Evolutionary conservation across 345 rosid species (phyloP).

Genomic region (Gynandropsis gynandra): DNA sequence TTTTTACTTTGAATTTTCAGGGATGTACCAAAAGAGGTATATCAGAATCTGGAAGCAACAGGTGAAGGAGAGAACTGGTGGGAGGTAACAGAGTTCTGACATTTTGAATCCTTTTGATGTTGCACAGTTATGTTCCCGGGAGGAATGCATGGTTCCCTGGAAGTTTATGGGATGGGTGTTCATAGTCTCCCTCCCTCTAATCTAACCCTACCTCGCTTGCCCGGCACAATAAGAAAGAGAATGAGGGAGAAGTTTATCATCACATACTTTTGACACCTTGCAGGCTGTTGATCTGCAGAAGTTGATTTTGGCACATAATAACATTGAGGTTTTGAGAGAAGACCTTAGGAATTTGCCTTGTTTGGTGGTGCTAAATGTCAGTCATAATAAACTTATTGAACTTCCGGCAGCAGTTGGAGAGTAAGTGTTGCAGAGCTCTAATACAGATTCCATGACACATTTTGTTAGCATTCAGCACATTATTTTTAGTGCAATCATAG

Average conservation of each 20-base stretch:
- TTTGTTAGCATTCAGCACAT: conserved; percentile 4
- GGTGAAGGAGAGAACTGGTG: conserved; percentile 92
- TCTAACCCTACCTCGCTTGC: too few relatives aligned
- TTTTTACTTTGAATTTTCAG: conserved; percentile 28
- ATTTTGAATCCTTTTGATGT: not conserved
- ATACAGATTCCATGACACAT: conserved; percentile 1
- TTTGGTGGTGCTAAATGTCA: conserved; percentile 66
- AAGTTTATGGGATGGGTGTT: too few relatives aligned
- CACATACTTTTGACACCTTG: not conserved
- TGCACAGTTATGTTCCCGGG: conserved; percentile 13
- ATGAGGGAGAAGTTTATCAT: not conserved
- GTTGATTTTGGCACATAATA: conserved; percentile 87
- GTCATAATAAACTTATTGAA: conserved; percentile 59
- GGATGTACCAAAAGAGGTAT: conserved; percentile 73
- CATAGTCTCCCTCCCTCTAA: too few relatives aligned
- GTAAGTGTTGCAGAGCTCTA: conserved; percentile 41
- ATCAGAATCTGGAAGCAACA: conserved; percentile 45
- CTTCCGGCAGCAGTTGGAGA: conserved; percentile 82
- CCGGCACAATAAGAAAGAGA: too few relatives aligned
- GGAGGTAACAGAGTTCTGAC: conserved; percentile 53
- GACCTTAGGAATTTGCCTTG: conserved; percentile 61
- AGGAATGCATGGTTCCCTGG: too few relatives aligned
- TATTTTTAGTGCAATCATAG: conserved; percentile 27
- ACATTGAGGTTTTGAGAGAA: conserved; percentile 63
- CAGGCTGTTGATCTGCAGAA: conserved; percentile 87